phyloP scores from a whole-genome alignment of 2,329 filamentous ascomycete species.

The Aspergillus puulaauensis region DNA sequence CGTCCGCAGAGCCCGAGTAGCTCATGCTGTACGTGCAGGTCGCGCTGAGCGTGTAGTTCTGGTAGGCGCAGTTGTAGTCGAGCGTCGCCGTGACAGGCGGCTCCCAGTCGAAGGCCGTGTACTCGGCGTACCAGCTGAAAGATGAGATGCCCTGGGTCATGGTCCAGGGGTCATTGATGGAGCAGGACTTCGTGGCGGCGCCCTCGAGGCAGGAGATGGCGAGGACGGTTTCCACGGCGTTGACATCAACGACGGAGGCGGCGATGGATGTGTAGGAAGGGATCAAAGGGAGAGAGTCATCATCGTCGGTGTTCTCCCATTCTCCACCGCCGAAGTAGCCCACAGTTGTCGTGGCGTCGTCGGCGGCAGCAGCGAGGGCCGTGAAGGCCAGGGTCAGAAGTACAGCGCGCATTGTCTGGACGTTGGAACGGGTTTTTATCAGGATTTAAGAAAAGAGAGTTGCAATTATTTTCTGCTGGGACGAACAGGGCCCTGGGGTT shows the following conservation, averaged over 20 bases:
- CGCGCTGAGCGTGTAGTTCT: not conserved
- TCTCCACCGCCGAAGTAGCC: not conserved
- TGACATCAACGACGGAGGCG: not conserved
- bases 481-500: not conserved
- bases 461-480: not conserved
- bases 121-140: not conserved
- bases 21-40: not conserved
- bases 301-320: not conserved
- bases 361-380: constrained; percentile 1
- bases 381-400: not conserved
- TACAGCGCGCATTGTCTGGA: not conserved
- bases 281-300: not conserved
- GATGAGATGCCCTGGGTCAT: constrained; percentile 1
- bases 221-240: constrained; percentile 4
- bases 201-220: not conserved
- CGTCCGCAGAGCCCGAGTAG: not conserved
- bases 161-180: constrained; percentile 1
- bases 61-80: not conserved
- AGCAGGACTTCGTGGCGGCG: not conserved
- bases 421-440: not conserved
- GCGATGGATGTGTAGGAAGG: not conserved
- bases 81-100: not conserved
- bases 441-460: not conserved
- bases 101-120: not conserved
- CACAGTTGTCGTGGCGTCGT: not conserved